Conservation (phyloP, 768 basidiomycete species). For the Galerina marginata region DNA sequence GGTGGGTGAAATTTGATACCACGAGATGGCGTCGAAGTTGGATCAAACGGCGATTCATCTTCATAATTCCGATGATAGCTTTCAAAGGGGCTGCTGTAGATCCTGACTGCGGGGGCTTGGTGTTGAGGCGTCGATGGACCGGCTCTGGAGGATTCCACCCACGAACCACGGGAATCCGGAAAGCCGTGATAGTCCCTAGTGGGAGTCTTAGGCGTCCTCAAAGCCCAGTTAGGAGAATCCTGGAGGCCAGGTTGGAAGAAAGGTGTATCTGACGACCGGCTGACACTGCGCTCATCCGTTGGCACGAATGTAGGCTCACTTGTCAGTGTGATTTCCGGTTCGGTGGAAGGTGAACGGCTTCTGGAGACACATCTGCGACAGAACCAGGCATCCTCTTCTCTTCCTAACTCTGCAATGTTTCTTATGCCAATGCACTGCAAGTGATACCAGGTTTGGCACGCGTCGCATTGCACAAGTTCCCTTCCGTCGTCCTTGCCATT, state of each 20-base stretch:
- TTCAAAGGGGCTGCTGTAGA: slow-evolving; percentile 46
- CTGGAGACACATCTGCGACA: slow-evolving; percentile 59
- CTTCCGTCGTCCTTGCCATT: slow-evolving; percentile 69
- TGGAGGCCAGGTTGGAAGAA: slow-evolving; percentile 63
- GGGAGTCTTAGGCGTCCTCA: slow-evolving; percentile 54
- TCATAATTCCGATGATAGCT: slow-evolving; percentile 13
- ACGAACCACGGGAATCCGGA: slow-evolving; percentile 43
- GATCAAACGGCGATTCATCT: slow-evolving; percentile 73
- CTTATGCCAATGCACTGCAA: slow-evolving; percentile 78
- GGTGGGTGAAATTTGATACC: slow-evolving; percentile 66
- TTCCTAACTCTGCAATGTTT: slow-evolving; percentile 66
- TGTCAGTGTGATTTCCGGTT: slow-evolving; percentile 31
- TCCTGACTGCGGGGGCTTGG: slow-evolving; percentile 39
- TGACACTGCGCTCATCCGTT: slow-evolving; percentile 53
- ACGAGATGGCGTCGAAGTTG: slow-evolving; percentile 81
- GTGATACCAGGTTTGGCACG: slow-evolving; percentile 84
- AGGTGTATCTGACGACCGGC: slow-evolving; percentile 55
- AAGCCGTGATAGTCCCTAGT: slow-evolving; percentile 30
- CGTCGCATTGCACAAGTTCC: slow-evolving; percentile 83
- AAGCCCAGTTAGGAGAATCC: slow-evolving; percentile 64
- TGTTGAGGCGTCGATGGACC: slow-evolving; percentile 63
- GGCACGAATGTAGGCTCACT: slow-evolving; percentile 74
- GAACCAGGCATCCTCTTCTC: slow-evolving; percentile 83
- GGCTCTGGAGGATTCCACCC: slow-evolving; percentile 52
- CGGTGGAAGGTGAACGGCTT: slow-evolving; percentile 47